Evolutionary conservation across 2,329 filamentous ascomycete genomes (phyloP), one percentile per base, ranked within the genome.

Genomic region (Polytolypa hystricis): DNA sequence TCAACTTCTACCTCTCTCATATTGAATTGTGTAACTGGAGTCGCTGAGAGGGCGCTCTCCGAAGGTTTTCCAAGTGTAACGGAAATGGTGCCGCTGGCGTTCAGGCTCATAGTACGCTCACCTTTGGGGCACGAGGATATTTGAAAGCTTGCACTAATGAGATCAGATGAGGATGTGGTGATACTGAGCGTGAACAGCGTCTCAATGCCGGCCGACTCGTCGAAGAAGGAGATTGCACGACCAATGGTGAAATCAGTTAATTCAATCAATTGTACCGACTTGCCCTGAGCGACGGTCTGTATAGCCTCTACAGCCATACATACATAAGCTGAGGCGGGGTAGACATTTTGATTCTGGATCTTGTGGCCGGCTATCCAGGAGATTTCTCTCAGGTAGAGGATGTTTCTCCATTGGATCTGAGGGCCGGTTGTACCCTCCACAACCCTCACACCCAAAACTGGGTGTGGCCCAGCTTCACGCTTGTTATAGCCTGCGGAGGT

Each of bases 301-400:
- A 31, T 15, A 2, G 45, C 43, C 31, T 48, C 45, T 3, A 48
- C 4, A 4, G 42, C 45, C 41, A 44, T 44, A 9, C 30, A 11
- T 14, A 43, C 21, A 30, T 47, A 47, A 6, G 11, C 11, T 16
- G 26, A 19, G 16, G 31, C 52, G 4, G 55, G 55, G 31, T 50
- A 55, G 3, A 58, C 37, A 7, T 41, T 40, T 26, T 49, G 44
- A 3, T 47, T 45, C 16, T 54, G 51, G 8, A 57, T 19, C 15
- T 37, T 18, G 33, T 60, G 55, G n/a, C 44, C 49, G 3, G 20
- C 7, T 2, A 58, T 21, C 55, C 54, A 57, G 6, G 50, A 41
- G 1, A 54, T 21, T 29, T 57, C 54, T 2, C 12, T 30, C 4
- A 42, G 16, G 3, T 34, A 23, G 4, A 57, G 31, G 3, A 50